These are phyloP conservation scores for Microthlaspi erraticum DNA, from an alignment of 345 rosid genomes.

Conservation along the genomic window DNA sequence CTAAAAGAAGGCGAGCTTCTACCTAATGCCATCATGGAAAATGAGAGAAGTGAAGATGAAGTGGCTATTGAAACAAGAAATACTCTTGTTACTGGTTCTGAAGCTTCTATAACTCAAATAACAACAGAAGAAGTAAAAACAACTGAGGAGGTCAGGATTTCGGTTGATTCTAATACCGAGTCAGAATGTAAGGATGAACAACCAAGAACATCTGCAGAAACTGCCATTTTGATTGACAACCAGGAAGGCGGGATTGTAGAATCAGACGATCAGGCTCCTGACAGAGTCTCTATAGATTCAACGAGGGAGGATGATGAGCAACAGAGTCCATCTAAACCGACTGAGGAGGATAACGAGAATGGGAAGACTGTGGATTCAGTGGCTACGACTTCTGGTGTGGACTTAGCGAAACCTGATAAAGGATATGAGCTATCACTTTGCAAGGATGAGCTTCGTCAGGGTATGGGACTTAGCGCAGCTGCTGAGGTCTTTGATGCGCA, in stretches of 20 bases:
- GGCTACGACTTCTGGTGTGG: slow-evolving; percentile 43
- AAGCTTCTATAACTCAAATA: slow-evolving; percentile 23
- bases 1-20: slow-evolving; percentile 34
- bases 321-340: slow-evolving; percentile 40
- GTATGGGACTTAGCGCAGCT: slow-evolving; percentile 83
- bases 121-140: slow-evolving; percentile 28
- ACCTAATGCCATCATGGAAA: slow-evolving; percentile 33
- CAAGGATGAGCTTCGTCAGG: slow-evolving; percentile 67
- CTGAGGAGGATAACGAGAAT: slow-evolving; percentile 37
- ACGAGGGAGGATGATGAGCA: slow-evolving; percentile 47
- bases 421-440: slow-evolving; percentile 89
- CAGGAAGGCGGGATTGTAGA: slow-evolving; percentile 47
- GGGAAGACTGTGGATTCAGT: slow-evolving; percentile 47
- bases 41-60: slow-evolving; percentile 46
- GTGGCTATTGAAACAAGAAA: slow-evolving; percentile 35
- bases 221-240: slow-evolving; percentile 43
- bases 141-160: slow-evolving; percentile 38
- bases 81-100: slow-evolving; percentile 21
- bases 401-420: slow-evolving; percentile 23
- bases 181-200: slow-evolving; percentile 49
- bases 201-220: slow-evolving; percentile 44
- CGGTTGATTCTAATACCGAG: slow-evolving; percentile 38
- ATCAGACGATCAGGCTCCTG: slow-evolving; percentile 41
- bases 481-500: slow-evolving; percentile 74
- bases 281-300: slow-evolving; percentile 29